Base-by-base conservation (phyloP, 345 rosid species). In the Balakata baccata region DNA sequence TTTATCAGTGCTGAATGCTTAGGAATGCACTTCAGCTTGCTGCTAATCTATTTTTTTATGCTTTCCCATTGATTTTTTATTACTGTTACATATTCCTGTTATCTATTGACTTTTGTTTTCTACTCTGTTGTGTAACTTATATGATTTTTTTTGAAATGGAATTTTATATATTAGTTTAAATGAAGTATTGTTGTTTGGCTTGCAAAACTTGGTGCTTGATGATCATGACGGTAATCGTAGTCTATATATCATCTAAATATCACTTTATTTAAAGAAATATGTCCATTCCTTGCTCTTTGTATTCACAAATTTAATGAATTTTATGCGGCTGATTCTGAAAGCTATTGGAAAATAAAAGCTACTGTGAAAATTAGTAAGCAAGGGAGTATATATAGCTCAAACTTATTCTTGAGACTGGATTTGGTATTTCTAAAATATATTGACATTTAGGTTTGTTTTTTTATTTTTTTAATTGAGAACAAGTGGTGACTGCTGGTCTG, bases 21-120 rank as follows among this genome's bases (percentile, higher is more conserved):
- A 20, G 16, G 37, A 20, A 70, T 50, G 56, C 39, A 41, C 11
- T 77, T 57, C 45, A 59, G 73, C 23, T 38, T 56, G 37, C 20
- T 34, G 57, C 38, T n/a, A n/a, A 37, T 46, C 25, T 54, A n/a
- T 22, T 61, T 22, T 0, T 64, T 49, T 50, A 12, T 43, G 10
- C 34, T 29, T 29, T 29, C 34, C 34, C n/a, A 38, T 16, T 11
- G 57, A 66, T 65, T 6, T 17, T 46, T 45, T 56, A n/a, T 67
- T 59, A 29, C 37, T 68, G 20, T 59, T 70, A 4, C 74, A 69
- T 47, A 12, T 18, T n/a, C 18, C 52, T 57, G 25, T 58, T 25
- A 5, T 23, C 20, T 5, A 7, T 59, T 16, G 18, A 23, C 47
- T 10, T 13, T 13, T 41, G 12, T 34, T 54, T 70, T 16, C 43